Conservation (phyloP, 495 filamentous ascomycete genomes). For the Neurospora sublineolata region DNA sequence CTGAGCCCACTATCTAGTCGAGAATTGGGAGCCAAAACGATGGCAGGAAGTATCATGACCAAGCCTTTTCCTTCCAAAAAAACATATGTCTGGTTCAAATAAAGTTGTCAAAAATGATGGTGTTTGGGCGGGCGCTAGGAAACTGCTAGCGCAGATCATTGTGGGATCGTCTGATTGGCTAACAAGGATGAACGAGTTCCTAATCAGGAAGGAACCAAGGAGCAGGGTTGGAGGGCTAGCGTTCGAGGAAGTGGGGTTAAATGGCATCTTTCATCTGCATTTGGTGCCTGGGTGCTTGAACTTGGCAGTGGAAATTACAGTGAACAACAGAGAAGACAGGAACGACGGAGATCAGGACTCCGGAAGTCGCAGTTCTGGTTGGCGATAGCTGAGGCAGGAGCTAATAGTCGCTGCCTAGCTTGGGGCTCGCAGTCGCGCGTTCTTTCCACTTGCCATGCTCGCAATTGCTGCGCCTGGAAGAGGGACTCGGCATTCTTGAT, state of each 20-base stretch:
- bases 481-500: neutral
- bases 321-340: neutral
- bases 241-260: neutral
- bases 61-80: neutral
- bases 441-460: neutral
- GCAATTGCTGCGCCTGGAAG: neutral
- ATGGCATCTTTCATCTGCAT: neutral
- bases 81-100: neutral
- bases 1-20: no score
- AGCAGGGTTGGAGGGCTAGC: neutral
- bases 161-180: constrained; percentile 6
- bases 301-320: neutral
- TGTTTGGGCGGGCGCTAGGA: neutral
- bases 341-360: neutral
- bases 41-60: neutral
- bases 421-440: neutral
- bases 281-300: neutral
- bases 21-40: neutral
- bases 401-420: neutral
- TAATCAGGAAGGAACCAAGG: constrained; percentile 15
- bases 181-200: constrained; percentile 7
- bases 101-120: neutral
- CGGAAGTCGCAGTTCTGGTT: neutral
- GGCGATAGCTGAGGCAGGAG: neutral
- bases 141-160: neutral